Evolutionary conservation across 768 basidiomycete species (phyloP).

Genomic region (Mrakia gelida): DNA sequence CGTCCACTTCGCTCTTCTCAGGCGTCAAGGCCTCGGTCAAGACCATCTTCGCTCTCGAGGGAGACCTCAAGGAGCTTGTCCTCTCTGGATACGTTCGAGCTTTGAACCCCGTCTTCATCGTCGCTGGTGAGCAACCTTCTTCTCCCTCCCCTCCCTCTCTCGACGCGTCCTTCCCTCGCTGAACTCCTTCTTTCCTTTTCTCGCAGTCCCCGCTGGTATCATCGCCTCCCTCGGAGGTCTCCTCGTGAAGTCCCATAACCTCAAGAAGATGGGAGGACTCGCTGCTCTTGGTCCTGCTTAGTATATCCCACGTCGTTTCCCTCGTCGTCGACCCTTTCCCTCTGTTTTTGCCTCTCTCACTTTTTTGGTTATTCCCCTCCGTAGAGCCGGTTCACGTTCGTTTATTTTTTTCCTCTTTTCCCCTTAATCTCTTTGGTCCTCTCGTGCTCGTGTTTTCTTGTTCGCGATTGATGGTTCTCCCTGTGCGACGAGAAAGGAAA

Average conservation of each 20-base stretch:
- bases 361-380: not conserved
- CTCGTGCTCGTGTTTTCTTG: no score
- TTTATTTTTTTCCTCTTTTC: not conserved
- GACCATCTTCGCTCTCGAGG: conserved; percentile 18
- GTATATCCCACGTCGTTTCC: not conserved
- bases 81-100: conserved; percentile 37
- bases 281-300: conserved; percentile 10
- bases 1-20: conserved; percentile 19
- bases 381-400: not conserved
- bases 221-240: not conserved
- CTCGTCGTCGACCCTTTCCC: not conserved
- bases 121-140: conserved; percentile 34
- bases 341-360: not conserved
- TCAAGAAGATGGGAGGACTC: conserved; percentile 27
- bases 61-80: conserved; percentile 23
- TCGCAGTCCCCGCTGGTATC: conserved; percentile 20
- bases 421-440: not conserved
- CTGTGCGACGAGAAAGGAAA: no score
- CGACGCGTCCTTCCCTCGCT: not conserved
- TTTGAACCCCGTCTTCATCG: conserved; percentile 42
- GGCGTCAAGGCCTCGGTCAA: conserved; percentile 22
- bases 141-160: not conserved
- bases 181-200: not conserved
- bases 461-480: no score
- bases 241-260: not conserved